These are phyloP conservation scores for Boletus vinaceobasis DNA, from an alignment of 768 basidiomycete species.

Conservation along the genomic window DNA sequence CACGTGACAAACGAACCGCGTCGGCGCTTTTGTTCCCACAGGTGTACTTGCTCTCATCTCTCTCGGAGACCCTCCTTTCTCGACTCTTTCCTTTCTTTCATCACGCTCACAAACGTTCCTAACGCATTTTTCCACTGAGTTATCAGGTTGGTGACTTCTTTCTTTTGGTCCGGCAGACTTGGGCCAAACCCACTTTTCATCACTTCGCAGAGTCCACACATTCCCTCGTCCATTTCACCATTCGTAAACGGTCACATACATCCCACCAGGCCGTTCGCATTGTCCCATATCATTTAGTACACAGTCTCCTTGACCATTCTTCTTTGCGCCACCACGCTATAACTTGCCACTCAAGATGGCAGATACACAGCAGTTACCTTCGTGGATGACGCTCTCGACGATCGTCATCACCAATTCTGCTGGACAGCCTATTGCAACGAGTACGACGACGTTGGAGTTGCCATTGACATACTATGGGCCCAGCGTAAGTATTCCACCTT, in stretches of 20 bases:
- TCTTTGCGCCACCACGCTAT: neutral
- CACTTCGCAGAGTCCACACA: conserved; percentile 23
- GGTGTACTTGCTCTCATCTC: conserved; percentile 1
- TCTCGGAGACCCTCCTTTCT: conserved; percentile 7
- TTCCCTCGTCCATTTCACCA: conserved; percentile 17
- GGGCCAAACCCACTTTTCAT: neutral
- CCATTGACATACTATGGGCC: conserved; percentile 83
- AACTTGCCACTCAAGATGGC: conserved; percentile 23
- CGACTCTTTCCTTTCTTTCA: conserved; percentile 3
- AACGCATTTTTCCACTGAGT: conserved; percentile 15
- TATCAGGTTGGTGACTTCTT: conserved; percentile 9
- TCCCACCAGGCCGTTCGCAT: neutral
- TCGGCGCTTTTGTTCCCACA: conserved; percentile 19
- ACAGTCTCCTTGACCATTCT: conserved; percentile 2
- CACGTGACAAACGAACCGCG: conserved; percentile 36
- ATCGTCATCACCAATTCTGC: conserved; percentile 50
- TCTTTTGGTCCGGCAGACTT: neutral
- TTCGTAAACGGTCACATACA: conserved; percentile 3
- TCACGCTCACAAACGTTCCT: conserved; percentile 10
- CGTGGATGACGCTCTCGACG: conserved; percentile 64
- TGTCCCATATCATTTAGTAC: conserved; percentile 3
- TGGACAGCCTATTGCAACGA: conserved; percentile 54
- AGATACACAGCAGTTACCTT: conserved; percentile 61
- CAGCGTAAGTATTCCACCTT: conserved; percentile 51
- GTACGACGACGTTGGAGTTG: conserved; percentile 56